These are phyloP conservation scores for Skeletonema menzelii DNA, from an alignment of 108 stramenopile species.

Conservation along the genomic window DNA sequence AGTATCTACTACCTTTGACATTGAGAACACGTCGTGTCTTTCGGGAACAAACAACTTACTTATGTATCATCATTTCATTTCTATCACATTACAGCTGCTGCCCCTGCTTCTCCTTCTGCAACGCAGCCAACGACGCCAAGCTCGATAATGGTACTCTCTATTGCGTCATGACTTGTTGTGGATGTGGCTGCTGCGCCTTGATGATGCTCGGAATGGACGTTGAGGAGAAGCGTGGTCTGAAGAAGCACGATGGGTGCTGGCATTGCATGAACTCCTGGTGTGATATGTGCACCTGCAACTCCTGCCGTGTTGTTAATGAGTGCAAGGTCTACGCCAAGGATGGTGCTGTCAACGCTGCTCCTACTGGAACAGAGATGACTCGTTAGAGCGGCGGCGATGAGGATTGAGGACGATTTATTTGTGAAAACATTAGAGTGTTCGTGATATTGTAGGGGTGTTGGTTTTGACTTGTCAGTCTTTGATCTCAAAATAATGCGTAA, in stretches of 20 bases:
- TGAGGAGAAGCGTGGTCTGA: slow-evolving; percentile 21
- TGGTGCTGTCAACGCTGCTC: slow-evolving; percentile 14
- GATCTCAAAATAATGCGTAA: neutral
- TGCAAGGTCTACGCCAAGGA: slow-evolving; percentile 18
- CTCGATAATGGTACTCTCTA: slow-evolving; percentile 8
- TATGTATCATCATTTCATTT: neutral
- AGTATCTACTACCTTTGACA: neutral
- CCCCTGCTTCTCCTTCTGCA: slow-evolving; percentile 23
- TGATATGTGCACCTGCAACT: slow-evolving; percentile 15
- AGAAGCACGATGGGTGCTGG: slow-evolving; percentile 18
- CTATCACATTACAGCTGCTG: neutral
- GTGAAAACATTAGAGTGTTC: no score
- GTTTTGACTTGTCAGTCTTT: neutral
- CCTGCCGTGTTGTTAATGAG: slow-evolving; percentile 24
- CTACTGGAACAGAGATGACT: slow-evolving; percentile 15
- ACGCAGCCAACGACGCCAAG: slow-evolving; percentile 9
- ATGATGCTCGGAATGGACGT: slow-evolving; percentile 18
- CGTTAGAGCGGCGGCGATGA: neutral
- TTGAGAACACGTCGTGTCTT: no score
- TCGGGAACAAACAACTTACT: no score
- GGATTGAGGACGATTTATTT: neutral
- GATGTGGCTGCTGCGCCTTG: slow-evolving; percentile 15
- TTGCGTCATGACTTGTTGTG: slow-evolving; percentile 1
- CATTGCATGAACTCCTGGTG: slow-evolving; percentile 12
- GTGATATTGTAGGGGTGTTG: no score